Evolutionary conservation across 805 yeast genomes (phyloP).

Genomic region (Spathaspora hagerdaliae): DNA sequence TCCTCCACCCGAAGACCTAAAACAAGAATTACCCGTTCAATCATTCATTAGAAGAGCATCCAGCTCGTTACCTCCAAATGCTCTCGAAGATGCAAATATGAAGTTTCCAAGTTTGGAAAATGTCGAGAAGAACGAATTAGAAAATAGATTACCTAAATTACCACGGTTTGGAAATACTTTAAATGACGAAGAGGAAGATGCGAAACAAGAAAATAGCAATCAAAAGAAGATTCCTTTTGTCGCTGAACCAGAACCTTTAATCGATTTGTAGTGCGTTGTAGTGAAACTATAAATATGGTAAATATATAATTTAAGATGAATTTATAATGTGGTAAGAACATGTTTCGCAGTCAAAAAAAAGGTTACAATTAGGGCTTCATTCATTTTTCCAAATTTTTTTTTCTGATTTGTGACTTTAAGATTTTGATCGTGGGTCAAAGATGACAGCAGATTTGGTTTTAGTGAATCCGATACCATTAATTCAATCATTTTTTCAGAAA

Average conservation of each 20-base stretch:
- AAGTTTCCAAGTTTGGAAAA: slow-evolving; percentile 9
- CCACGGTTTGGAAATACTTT: slow-evolving; percentile 5
- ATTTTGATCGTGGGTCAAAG: not conserved
- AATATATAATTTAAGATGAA: too few species aligned
- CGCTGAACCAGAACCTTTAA: slow-evolving; percentile 38
- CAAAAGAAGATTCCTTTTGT: slow-evolving; percentile 5
- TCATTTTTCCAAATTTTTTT: too few species aligned
- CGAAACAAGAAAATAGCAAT: not conserved
- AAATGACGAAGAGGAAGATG: not conserved
- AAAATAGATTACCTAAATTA: slow-evolving; percentile 5
- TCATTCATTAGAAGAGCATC: slow-evolving; percentile 6
- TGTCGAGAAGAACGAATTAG: slow-evolving; percentile 3
- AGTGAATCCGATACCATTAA: too few species aligned
- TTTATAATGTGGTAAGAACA: too few species aligned
- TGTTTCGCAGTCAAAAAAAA: too few species aligned
- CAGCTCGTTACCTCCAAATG: slow-evolving; percentile 8
- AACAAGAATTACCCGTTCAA: slow-evolving; percentile 1
- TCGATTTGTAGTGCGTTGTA: slow-evolving; percentile 26
- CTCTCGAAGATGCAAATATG: slow-evolving; percentile 9
- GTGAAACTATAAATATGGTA: too few species aligned
- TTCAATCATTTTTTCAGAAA: too few species aligned
- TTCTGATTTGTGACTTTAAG: too few species aligned
- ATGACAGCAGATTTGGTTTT: not conserved
- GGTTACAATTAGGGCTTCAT: too few species aligned
- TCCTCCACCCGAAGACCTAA: slow-evolving; percentile 7